phyloP scores from a whole-genome alignment of 2,329 filamentous ascomycete genomes.

The Purpureocillium lavendulum region DNA sequence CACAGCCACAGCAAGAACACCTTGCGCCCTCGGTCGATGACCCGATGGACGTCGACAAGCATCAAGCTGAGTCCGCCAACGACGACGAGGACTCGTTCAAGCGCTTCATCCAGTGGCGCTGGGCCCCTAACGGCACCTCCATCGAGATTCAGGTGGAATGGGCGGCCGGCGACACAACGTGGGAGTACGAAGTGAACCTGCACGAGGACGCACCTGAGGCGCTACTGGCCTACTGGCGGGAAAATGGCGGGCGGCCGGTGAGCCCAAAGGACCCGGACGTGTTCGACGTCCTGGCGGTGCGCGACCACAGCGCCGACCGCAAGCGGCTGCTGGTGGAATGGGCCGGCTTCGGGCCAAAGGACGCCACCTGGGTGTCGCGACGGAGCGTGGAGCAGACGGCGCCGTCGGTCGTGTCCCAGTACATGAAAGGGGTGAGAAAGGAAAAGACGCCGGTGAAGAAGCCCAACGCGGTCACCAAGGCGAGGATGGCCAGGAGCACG shows the following conservation, averaged over 20 bases:
- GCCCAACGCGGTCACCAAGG: neutral
- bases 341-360: conserved; percentile 21
- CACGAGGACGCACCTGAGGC: conserved; percentile 21
- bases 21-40: too few relatives aligned
- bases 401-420: conserved; percentile 16
- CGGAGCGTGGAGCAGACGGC: conserved; percentile 17
- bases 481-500: neutral
- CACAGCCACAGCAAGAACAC: too few relatives aligned
- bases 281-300: conserved; percentile 23
- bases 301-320: conserved; percentile 18
- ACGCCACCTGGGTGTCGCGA: conserved; percentile 21
- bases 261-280: conserved; percentile 21
- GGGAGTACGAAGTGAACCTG: conserved; percentile 24
- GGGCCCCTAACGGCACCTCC: conserved; percentile 12
- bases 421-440: conserved; percentile 5
- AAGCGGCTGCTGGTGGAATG: conserved; percentile 24
- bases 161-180: conserved; percentile 19
- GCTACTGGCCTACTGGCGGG: conserved; percentile 24
- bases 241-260: conserved; percentile 19
- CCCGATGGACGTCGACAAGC: too few relatives aligned
- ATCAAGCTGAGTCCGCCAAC: too few relatives aligned
- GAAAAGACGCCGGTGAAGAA: neutral
- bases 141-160: conserved; percentile 23
- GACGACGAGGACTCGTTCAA: conserved; percentile 8
- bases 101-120: conserved; percentile 18